These are phyloP conservation scores for Sabuloglossum arenarium DNA, from an alignment of 495 filamentous ascomycete species.

Conservation along the genomic window DNA sequence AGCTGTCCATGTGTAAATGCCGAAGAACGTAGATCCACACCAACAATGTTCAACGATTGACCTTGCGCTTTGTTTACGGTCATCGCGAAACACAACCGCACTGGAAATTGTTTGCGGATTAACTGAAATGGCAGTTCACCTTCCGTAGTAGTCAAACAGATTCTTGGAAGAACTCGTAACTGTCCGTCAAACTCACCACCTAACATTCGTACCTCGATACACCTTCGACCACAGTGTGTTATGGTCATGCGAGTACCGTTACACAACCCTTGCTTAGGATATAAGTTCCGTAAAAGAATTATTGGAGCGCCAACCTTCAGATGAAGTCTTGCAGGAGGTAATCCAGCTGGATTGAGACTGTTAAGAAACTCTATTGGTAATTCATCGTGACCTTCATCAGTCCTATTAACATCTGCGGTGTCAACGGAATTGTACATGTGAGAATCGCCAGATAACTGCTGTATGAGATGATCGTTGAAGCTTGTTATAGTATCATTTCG, in stretches of 20 bases:
- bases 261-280: not conserved
- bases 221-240: not conserved
- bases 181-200: not conserved
- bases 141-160: not conserved
- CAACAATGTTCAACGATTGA: not conserved
- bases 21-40: not conserved
- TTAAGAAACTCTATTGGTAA: not conserved
- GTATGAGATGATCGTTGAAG: not conserved
- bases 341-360: not conserved
- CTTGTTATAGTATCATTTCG: not conserved
- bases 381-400: not conserved
- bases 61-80: constrained; percentile 10
- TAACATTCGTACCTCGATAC: not conserved
- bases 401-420: not conserved
- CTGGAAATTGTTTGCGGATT: constrained; percentile 6
- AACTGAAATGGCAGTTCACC: not conserved
- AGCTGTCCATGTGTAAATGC: not conserved
- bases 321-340: not conserved
- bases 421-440: no score
- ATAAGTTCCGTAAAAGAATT: constrained; percentile 2
- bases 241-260: constrained; percentile 3
- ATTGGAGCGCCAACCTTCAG: constrained; percentile 3
- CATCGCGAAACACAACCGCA: constrained; percentile 9
- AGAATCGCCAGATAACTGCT: not conserved
- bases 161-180: not conserved